Evolutionary conservation across 2,329 filamentous ascomycete species (phyloP).

Genomic region (Cadophora luteo-olivacea): DNA sequence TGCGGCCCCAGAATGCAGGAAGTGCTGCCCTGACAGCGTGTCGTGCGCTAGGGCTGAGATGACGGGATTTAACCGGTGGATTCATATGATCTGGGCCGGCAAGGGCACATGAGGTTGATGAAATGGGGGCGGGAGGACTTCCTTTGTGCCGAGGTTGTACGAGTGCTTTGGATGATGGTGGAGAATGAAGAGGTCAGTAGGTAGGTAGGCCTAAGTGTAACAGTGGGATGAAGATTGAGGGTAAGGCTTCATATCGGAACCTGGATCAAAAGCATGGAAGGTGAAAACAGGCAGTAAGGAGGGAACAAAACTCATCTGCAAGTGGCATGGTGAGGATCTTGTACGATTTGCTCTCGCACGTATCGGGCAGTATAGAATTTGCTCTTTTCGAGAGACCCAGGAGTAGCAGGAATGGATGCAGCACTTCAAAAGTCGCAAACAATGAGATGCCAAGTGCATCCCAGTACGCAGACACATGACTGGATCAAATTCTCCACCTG

Average conservation of each 20-base stretch:
- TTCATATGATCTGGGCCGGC: background rate
- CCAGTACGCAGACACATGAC: background rate
- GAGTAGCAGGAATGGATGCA: background rate
- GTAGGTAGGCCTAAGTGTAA: slow-evolving; percentile 1
- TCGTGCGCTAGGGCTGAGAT: slow-evolving; percentile 10
- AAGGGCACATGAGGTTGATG: background rate
- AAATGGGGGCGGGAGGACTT: background rate
- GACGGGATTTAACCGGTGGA: background rate
- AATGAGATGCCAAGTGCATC: background rate
- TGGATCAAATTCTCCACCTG: background rate
- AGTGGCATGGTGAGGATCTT: background rate
- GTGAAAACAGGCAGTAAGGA: background rate
- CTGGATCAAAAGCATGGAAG: background rate
- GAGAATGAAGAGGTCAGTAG: background rate
- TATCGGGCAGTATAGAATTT: background rate
- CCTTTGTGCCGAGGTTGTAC: slow-evolving; percentile 11
- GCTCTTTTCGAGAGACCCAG: no score
- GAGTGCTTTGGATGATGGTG: background rate
- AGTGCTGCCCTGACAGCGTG: slow-evolving; percentile 10
- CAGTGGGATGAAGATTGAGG: background rate
- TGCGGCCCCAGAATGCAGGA: background rate
- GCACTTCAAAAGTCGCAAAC: background rate
- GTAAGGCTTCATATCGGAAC: background rate
- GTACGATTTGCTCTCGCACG: background rate
- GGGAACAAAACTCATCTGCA: background rate